Percentiles rank a stretch among this genome's conserved stretches.
Conservation (phyloP, 108 stramenopile species). For the Stephanodiscus minutulus region DNA sequence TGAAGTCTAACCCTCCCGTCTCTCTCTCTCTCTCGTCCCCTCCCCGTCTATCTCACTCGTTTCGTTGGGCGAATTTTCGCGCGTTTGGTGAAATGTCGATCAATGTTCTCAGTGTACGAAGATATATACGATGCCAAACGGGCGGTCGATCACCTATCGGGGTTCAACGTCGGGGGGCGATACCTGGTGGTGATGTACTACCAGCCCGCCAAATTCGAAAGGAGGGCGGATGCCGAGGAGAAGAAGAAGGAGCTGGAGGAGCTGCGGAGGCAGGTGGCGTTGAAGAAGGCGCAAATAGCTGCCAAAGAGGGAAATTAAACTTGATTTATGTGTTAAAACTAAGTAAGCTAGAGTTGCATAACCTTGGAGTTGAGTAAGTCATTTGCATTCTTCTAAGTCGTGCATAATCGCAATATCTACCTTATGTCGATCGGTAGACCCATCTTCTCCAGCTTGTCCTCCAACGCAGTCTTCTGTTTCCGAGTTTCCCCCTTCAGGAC, state of each 20-base stretch:
- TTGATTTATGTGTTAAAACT: neutral
- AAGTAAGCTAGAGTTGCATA: no score
- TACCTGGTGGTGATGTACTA: conserved; percentile 98
- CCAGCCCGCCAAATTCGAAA: conserved; percentile 84
- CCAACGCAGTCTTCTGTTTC: conserved; percentile 82
- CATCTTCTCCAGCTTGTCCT: conserved; percentile 87
- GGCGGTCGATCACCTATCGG: conserved; percentile 95
- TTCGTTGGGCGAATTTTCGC: neutral
- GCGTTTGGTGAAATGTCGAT: neutral
- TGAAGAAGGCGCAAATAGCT: conserved; percentile 63
- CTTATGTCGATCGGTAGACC: conserved; percentile 83
- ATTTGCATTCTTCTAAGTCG: no score
- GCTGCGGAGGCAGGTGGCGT: conserved; percentile 73
- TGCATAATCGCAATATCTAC: conserved; percentile 30
- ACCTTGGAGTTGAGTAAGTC: no score
- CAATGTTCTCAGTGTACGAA: conserved; percentile 56
- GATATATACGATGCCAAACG: conserved; percentile 98
- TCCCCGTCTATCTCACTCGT: neutral
- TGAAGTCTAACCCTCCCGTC: neutral
- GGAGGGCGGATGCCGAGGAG: conserved; percentile 68
- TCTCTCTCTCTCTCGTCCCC: neutral
- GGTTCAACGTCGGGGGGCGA: conserved; percentile 98
- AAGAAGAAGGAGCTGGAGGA: conserved; percentile 95
- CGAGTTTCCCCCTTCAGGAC: conserved; percentile 76
- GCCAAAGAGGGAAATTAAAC: conserved; percentile 9